These are phyloP conservation scores for Medicago arabica DNA, from an alignment of 306 rosid species.

Conservation along the genomic window DNA sequence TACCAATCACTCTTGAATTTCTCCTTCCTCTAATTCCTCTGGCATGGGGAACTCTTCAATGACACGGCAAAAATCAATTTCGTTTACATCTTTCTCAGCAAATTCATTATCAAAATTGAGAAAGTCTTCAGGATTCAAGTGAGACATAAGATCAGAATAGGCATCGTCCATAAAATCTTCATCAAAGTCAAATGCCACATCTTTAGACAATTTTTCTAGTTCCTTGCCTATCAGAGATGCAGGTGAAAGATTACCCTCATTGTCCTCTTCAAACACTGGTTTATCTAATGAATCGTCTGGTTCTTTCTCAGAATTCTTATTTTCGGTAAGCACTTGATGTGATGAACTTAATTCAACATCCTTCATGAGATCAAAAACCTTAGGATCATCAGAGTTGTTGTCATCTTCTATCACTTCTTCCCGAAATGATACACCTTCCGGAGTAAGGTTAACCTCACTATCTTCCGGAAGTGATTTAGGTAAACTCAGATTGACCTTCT, in stretches of 20 bases:
- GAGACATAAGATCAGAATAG: constrained; percentile 60
- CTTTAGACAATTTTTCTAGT: constrained; percentile 39
- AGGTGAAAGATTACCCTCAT: constrained; percentile 43
- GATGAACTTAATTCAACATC: constrained; percentile 48
- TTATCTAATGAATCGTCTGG: constrained; percentile 41
- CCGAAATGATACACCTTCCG: constrained; percentile 59
- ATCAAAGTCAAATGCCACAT: constrained; percentile 63
- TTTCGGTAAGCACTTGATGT: constrained; percentile 17
- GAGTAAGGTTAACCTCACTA: constrained; percentile 42
- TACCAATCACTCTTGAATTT: constrained; percentile 62
- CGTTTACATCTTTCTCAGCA: constrained; percentile 48
- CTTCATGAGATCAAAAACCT: constrained; percentile 65
- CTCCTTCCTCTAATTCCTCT: constrained; percentile 85
- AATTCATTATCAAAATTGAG: constrained; percentile 61
- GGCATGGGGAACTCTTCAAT: constrained; percentile 42
- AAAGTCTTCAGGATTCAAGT: constrained; percentile 65
- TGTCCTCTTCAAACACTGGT: constrained; percentile 46
- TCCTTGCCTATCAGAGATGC: constrained; percentile 40
- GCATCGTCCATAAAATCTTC: constrained; percentile 63
- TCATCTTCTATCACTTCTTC: constrained; percentile 84
- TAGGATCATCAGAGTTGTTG: constrained; percentile 46
- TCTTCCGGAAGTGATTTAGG: constrained; percentile 50
- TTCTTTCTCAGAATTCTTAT: constrained; percentile 36
- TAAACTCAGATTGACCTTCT: constrained; percentile 40
- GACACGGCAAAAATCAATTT: constrained; percentile 32